These are phyloP conservation scores for Aspergillus affinis DNA, from an alignment of 495 filamentous ascomycete species.

Conservation along the genomic window DNA sequence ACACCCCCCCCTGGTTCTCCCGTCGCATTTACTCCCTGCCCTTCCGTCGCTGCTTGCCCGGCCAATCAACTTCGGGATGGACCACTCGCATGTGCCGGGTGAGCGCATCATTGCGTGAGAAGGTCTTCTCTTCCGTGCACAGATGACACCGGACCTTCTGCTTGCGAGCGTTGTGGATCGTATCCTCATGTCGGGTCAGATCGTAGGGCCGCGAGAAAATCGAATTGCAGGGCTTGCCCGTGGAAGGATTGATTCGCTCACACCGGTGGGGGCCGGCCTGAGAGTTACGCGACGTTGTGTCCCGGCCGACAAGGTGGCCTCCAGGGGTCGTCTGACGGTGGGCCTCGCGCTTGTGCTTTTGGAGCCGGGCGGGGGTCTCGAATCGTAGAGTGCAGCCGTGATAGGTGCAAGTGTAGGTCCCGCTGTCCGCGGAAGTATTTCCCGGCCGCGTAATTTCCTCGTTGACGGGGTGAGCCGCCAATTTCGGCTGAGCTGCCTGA, in stretches of 20 bases:
- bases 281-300: slow-evolving; percentile 65
- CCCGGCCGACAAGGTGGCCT: slow-evolving; percentile 40
- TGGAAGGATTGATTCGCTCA: slow-evolving; percentile 90
- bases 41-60: slow-evolving; percentile 58
- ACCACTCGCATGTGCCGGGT: slow-evolving; percentile 91
- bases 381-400: slow-evolving; percentile 88
- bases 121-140: slow-evolving; percentile 97
- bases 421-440: slow-evolving; percentile 69
- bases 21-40: slow-evolving; percentile 37
- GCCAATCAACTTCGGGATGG: slow-evolving; percentile 81
- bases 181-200: slow-evolving; percentile 94
- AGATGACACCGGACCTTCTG: slow-evolving; percentile 92
- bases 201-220: slow-evolving; percentile 98
- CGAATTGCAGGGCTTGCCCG: slow-evolving; percentile 93
- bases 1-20: not conserved
- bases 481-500: slow-evolving; percentile 25
- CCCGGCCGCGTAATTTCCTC: slow-evolving; percentile 52
- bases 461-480: slow-evolving; percentile 26
- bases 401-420: slow-evolving; percentile 94
- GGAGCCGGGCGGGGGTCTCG: slow-evolving; percentile 78
- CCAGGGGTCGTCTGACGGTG: slow-evolving; percentile 67
- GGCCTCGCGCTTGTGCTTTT: slow-evolving; percentile 93
- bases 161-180: slow-evolving; percentile 93
- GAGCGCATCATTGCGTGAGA: slow-evolving; percentile 87
- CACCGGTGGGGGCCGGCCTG: slow-evolving; percentile 90